A percentile compares a stretch with the other conserved stretches of the same genome.
Conservation (phyloP, 2,329 filamentous ascomycete genomes). For the Cercospora canescens region DNA sequence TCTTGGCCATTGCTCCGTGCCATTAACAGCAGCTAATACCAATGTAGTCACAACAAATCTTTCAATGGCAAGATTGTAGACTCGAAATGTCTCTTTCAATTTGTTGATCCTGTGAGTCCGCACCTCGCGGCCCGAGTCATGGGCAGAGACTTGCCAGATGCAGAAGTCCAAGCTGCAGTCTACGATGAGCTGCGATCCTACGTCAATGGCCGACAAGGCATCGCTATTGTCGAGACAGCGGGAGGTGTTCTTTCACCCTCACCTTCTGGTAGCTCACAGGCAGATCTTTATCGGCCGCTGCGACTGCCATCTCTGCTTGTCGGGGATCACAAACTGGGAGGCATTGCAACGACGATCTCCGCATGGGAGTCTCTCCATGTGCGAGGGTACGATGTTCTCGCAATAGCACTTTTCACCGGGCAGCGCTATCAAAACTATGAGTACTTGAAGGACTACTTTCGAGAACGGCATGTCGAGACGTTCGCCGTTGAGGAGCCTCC, state of each 20-base stretch:
- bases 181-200: constrained; percentile 46
- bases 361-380: constrained; percentile 76
- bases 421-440: constrained; percentile 65
- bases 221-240: constrained; percentile 76
- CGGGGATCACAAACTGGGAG: constrained; percentile 73
- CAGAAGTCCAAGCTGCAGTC: constrained; percentile 41
- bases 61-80: constrained; percentile 43
- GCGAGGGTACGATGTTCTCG: constrained; percentile 76
- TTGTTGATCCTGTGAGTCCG: constrained; percentile 72
- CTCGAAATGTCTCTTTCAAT: constrained; percentile 69
- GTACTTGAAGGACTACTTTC: constrained; percentile 70
- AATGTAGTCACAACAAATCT: constrained; percentile 2
- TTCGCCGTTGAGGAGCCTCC: constrained; percentile 63
- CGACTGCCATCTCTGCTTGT: constrained; percentile 73
- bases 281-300: constrained; percentile 73
- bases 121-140: constrained; percentile 64
- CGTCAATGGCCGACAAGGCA: constrained; percentile 49
- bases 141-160: constrained; percentile 27
- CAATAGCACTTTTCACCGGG: constrained; percentile 68
- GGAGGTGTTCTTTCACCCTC: constrained; percentile 79
- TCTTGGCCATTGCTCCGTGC: neutral
- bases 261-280: constrained; percentile 74
- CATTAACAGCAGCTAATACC: neutral
- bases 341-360: constrained; percentile 77
- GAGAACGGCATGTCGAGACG: constrained; percentile 57